These are phyloP conservation scores for Taphrina communis DNA, from an alignment of 1,139 yeast genomes.

Conservation along the genomic window DNA sequence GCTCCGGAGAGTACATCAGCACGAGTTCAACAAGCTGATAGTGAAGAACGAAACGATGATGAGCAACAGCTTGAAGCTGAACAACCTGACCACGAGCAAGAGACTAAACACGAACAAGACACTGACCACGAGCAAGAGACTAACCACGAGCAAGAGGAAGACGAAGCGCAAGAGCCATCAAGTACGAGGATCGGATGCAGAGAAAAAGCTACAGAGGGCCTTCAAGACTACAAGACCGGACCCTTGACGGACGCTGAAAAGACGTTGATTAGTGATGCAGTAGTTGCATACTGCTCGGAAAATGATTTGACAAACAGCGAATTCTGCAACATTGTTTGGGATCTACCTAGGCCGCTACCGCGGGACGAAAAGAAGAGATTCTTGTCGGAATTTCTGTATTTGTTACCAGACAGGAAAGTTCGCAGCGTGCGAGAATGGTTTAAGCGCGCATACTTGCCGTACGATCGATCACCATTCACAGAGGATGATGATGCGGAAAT, in stretches of 20 bases:
- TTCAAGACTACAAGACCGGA: conserved; percentile 8
- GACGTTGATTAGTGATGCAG: conserved; percentile 9
- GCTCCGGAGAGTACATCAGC: neutral
- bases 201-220: no score
- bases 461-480: conserved; percentile 21
- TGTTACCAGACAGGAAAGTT: conserved; percentile 17
- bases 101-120: neutral
- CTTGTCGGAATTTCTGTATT: conserved; percentile 14
- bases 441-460: conserved; percentile 20
- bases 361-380: conserved; percentile 11
- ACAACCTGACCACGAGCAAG: no score
- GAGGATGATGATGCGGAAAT: conserved; percentile 21
- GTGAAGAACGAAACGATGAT: neutral
- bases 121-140: neutral
- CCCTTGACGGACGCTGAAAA: conserved; percentile 21
- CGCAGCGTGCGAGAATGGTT: conserved; percentile 19
- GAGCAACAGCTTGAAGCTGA: neutral
- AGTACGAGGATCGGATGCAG: no score
- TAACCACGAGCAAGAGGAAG: neutral
- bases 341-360: conserved; percentile 6
- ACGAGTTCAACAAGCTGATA: neutral
- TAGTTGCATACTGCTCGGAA: conserved; percentile 16
- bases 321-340: conserved; percentile 30
- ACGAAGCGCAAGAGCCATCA: no score
- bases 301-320: conserved; percentile 8